phyloP scores from a whole-genome alignment of 2,329 filamentous ascomycete species.

The Clarireedia homoeocarpa region DNA sequence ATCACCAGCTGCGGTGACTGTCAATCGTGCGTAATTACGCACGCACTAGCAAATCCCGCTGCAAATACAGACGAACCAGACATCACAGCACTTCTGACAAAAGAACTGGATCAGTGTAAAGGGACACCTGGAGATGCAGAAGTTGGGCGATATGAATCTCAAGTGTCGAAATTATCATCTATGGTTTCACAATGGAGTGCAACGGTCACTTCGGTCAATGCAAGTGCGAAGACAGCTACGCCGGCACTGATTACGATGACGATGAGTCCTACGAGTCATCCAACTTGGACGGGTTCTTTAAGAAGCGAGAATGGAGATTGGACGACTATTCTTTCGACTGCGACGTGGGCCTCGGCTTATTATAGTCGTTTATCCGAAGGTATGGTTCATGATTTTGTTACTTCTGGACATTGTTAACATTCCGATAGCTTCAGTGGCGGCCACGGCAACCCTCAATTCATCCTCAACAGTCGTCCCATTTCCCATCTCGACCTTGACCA shows the following conservation, averaged over 20 bases:
- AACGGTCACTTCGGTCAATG: background rate
- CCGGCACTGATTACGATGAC: background rate
- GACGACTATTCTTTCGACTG: slow-evolving; percentile 7
- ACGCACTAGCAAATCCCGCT: slow-evolving; percentile 15
- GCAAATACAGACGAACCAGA: background rate
- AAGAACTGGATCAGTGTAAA: slow-evolving; percentile 17
- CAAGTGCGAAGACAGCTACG: background rate
- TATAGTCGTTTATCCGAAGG: slow-evolving; percentile 7
- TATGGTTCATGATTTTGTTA: background rate
- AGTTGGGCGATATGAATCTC: slow-evolving; percentile 16
- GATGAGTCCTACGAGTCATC: background rate
- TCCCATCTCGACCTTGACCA: background rate
- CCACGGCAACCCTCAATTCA: background rate
- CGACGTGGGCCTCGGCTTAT: slow-evolving; percentile 10
- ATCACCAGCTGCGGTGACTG: slow-evolving; percentile 21
- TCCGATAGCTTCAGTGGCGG: background rate
- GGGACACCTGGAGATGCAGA: slow-evolving; percentile 10
- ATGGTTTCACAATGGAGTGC: slow-evolving; percentile 2
- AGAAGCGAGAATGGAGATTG: background rate
- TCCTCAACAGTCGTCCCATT: background rate
- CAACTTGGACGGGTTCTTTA: background rate
- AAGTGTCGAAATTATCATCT: slow-evolving; percentile 16
- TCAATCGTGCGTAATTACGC: slow-evolving; percentile 19
- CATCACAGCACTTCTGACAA: slow-evolving; percentile 2
- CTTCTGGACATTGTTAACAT: background rate